Conservation (phyloP, 2,329 filamentous ascomycete species). For the Diaporthe eres region DNA sequence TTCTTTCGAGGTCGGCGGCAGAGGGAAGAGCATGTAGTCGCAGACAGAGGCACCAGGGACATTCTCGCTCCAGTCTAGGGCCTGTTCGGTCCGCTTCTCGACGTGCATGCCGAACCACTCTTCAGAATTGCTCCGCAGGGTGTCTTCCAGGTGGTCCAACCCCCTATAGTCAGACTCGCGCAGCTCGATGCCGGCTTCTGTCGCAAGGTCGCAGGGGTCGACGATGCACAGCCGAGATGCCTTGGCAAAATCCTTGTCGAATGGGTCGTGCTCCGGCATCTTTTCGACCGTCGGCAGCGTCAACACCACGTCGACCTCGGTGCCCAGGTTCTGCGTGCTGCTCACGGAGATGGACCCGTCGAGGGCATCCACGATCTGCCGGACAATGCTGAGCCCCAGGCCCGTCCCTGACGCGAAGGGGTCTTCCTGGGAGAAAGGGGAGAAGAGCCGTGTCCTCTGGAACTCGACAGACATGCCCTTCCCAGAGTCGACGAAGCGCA, state of each 20-base stretch:
- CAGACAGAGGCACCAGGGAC: background rate
- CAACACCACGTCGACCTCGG: conserved; percentile 43
- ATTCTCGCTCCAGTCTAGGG: background rate
- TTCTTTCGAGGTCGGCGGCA: conserved; percentile 44
- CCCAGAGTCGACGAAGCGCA: conserved; percentile 72
- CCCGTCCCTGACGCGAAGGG: conserved; percentile 72
- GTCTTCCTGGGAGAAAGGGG: conserved; percentile 76
- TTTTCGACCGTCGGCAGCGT: conserved; percentile 19
- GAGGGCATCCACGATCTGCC: conserved; percentile 69
- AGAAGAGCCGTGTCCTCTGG: conserved; percentile 71
- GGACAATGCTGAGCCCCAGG: conserved; percentile 76
- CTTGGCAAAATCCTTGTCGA: conserved; percentile 19
- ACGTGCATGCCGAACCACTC: conserved; percentile 54
- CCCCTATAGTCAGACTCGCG: conserved; percentile 39
- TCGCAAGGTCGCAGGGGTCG: background rate
- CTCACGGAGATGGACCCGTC: conserved; percentile 72
- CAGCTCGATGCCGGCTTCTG: conserved; percentile 20
- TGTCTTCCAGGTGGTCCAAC: conserved; percentile 47
- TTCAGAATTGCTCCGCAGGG: conserved; percentile 49
- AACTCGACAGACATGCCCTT: conserved; percentile 76
- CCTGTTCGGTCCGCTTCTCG: conserved; percentile 38
- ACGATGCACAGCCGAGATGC: conserved; percentile 20
- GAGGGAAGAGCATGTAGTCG: conserved; percentile 32
- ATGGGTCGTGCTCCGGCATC: background rate
- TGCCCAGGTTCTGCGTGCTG: conserved; percentile 55